Percentiles rank a stretch among this genome's conserved stretches.
phyloP scores from a whole-genome alignment of 345 rosid species.

The Bruguiera sexangula region DNA sequence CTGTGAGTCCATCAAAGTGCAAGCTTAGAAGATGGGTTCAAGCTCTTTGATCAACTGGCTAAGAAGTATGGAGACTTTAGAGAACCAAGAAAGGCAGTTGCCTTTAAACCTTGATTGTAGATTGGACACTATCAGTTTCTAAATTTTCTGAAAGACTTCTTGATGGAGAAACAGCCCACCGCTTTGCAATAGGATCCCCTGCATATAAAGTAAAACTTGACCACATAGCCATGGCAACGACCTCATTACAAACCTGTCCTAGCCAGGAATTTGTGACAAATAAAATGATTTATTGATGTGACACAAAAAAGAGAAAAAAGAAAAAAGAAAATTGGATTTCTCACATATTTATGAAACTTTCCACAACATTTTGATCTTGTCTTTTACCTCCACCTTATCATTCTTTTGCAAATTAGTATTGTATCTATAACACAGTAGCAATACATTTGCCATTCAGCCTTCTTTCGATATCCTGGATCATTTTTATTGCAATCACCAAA shows the following conservation, averaged over 20 bases:
- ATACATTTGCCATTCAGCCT: no score
- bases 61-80: not conserved
- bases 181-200: slow-evolving; percentile 80
- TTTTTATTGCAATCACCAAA: no score
- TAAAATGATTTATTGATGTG: not conserved
- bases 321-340: not conserved
- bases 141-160: slow-evolving; percentile 37
- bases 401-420: not conserved
- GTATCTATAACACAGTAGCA: no score
- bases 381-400: not conserved
- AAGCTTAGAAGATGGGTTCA: not conserved
- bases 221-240: slow-evolving; percentile 5
- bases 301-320: not conserved
- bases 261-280: no score
- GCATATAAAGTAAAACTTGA: slow-evolving; percentile 14
- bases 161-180: slow-evolving; percentile 40
- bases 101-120: slow-evolving; percentile 41
- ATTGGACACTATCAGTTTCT: slow-evolving; percentile 33
- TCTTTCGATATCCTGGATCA: no score
- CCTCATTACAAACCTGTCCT: not conserved
- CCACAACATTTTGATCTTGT: no score
- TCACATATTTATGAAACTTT: no score
- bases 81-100: slow-evolving; percentile 5
- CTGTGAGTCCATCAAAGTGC: not conserved
- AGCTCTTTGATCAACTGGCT: slow-evolving; percentile 6